Percentiles rank a stretch among this genome's conserved stretches.
Evolutionary conservation across 768 basidiomycete species (phyloP).

Genomic region (Strobilomyces dryophilus): DNA sequence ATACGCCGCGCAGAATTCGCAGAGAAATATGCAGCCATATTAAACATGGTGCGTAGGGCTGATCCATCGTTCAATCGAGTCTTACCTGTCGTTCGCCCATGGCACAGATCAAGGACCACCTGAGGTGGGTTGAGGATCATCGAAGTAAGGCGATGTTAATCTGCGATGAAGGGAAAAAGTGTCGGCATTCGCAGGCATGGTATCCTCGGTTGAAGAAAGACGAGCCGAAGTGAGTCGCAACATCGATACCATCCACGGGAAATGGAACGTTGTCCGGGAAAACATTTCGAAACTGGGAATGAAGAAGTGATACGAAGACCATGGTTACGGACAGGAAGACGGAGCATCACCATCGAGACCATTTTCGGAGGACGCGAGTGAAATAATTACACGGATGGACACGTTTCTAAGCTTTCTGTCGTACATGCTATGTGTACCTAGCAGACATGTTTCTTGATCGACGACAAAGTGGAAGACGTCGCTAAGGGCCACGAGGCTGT

Average conservation of each 20-base stretch:
- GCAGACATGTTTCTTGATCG: neutral
- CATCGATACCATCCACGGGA: constrained; percentile 16
- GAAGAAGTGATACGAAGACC: constrained; percentile 6
- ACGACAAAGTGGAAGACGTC: too few species aligned
- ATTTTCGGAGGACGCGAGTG: neutral
- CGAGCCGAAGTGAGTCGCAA: constrained; percentile 16
- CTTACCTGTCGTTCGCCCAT: neutral
- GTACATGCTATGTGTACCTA: neutral
- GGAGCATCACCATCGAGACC: neutral
- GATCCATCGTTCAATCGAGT: neutral
- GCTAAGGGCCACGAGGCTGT: too few species aligned
- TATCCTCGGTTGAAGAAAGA: constrained; percentile 20
- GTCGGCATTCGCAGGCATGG: constrained; percentile 16
- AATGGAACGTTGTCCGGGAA: constrained; percentile 17
- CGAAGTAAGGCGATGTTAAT: constrained; percentile 1
- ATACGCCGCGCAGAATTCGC: constrained; percentile 16
- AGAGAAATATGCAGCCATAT: constrained; percentile 14
- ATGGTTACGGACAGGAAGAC: neutral
- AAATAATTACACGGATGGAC: neutral
- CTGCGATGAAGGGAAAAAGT: constrained; percentile 18
- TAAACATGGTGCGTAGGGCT: constrained; percentile 19
- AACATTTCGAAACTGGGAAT: constrained; percentile 19
- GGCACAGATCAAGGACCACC: constrained; percentile 26
- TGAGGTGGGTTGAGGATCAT: constrained; percentile 17
- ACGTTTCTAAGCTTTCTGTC: neutral